Evolutionary conservation across 1,139 yeast genomes (phyloP).

Genomic region (Pichia sp.): DNA sequence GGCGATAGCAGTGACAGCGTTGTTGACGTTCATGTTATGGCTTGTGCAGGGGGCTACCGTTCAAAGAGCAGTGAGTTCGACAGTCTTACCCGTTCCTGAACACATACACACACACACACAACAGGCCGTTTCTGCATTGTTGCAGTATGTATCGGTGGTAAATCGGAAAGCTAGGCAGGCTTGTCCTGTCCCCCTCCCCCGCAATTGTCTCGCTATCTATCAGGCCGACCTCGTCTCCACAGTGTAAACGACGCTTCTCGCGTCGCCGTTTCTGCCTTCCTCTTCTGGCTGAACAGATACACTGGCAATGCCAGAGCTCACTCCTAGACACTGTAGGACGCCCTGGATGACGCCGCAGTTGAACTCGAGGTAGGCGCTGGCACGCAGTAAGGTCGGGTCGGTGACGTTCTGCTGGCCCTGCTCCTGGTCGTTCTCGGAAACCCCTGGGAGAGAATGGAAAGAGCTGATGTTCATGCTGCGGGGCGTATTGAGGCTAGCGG

Average conservation of each 20-base stretch:
- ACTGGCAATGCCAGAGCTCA: background rate
- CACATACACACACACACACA: no score
- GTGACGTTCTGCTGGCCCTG: background rate
- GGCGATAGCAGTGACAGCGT: constrained; percentile 4
- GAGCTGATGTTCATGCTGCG: background rate
- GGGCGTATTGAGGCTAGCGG: background rate
- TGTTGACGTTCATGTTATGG: constrained; percentile 8
- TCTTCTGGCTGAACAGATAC: constrained; percentile 3
- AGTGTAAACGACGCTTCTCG: constrained; percentile 5
- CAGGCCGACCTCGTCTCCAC: constrained; percentile 3
- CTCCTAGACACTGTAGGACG: constrained; percentile 6
- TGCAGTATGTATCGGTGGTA: background rate
- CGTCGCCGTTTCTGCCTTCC: background rate
- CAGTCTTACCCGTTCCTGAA: no score
- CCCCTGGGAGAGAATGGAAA: background rate
- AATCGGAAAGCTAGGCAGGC: background rate
- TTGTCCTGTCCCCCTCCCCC: background rate
- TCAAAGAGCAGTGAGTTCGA: no score
- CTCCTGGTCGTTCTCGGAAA: background rate
- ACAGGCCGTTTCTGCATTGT: background rate
- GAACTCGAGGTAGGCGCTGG: constrained; percentile 5
- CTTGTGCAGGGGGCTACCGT: background rate
- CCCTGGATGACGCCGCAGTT: constrained; percentile 8
- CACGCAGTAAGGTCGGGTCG: background rate
- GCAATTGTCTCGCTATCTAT: background rate